Evolutionary conservation across 2,329 filamentous ascomycete species (phyloP).

Genomic region (Tolypocladium endophyticum): DNA sequence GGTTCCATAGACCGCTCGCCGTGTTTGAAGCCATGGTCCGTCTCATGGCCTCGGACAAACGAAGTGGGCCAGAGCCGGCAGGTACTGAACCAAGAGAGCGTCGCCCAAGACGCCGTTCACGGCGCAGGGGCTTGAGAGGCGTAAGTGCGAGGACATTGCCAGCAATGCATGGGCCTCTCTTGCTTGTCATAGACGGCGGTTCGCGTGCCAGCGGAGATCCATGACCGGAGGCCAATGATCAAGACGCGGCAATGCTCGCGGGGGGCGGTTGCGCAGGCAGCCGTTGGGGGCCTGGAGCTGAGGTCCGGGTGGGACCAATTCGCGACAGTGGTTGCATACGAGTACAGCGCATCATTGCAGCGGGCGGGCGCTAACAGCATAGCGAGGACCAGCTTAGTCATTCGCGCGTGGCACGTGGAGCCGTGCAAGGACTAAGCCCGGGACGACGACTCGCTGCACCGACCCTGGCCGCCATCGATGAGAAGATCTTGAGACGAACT

Average conservation of each 20-base stretch:
- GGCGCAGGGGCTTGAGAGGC: not conserved
- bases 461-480: not conserved
- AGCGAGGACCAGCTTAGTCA: constrained; percentile 21
- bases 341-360: not conserved
- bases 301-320: not conserved
- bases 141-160: constrained; percentile 14
- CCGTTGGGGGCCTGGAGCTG: not conserved
- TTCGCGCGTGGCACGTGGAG: constrained; percentile 22
- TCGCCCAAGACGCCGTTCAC: not conserved
- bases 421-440: constrained; percentile 8
- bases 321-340: not conserved
- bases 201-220: not conserved
- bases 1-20: constrained; percentile 16
- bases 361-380: not conserved
- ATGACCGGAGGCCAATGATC: constrained; percentile 9
- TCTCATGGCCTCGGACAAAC: not conserved
- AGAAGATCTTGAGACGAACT: not conserved
- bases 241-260: constrained; percentile 4
- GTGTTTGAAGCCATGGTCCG: constrained; percentile 5
- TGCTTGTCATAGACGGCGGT: constrained; percentile 10
- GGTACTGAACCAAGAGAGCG: not conserved
- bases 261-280: constrained; percentile 1
- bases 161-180: constrained; percentile 9
- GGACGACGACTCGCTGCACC: not conserved
- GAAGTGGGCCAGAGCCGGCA: not conserved